Evolutionary conservation across 2,329 filamentous ascomycete genomes (phyloP).

Genomic region (Claviceps cyperi): DNA sequence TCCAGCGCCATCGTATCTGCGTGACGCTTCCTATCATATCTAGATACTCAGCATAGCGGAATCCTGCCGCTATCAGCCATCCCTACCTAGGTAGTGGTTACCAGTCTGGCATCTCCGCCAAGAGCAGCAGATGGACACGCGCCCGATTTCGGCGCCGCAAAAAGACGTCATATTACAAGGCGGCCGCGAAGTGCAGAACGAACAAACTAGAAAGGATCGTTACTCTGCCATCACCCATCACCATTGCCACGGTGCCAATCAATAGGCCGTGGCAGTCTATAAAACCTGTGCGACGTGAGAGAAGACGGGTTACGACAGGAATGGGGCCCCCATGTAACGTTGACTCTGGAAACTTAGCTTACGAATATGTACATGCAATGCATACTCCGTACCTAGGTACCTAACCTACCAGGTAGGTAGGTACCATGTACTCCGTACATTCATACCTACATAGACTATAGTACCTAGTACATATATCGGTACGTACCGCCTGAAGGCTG

Average conservation of each 20-base stretch:
- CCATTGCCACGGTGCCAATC: too few relatives aligned
- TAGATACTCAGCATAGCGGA: background rate
- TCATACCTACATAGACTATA: too few relatives aligned
- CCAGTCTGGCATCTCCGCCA: background rate
- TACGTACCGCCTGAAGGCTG: too few relatives aligned
- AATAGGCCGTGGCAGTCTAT: too few relatives aligned
- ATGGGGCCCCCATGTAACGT: slow-evolving; percentile 7
- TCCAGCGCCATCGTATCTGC: background rate
- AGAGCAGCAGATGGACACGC: background rate
- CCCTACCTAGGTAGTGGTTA: background rate
- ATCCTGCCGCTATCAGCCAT: background rate
- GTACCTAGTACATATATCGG: too few relatives aligned
- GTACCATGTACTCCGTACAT: too few relatives aligned
- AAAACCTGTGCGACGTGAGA: background rate
- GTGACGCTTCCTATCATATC: background rate
- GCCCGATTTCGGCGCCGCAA: background rate
- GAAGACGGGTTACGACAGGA: background rate
- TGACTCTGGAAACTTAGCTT: slow-evolving; percentile 2
- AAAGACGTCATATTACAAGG: background rate
- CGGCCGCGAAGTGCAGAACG: background rate
- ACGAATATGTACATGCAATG: too few relatives aligned
- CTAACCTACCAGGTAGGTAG: too few relatives aligned
- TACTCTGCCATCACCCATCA: too few relatives aligned
- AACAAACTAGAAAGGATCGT: background rate
- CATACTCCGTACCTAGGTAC: too few relatives aligned